These are phyloP conservation scores for Mycena floridula DNA, from an alignment of 768 basidiomycete genomes.

Conservation along the genomic window DNA sequence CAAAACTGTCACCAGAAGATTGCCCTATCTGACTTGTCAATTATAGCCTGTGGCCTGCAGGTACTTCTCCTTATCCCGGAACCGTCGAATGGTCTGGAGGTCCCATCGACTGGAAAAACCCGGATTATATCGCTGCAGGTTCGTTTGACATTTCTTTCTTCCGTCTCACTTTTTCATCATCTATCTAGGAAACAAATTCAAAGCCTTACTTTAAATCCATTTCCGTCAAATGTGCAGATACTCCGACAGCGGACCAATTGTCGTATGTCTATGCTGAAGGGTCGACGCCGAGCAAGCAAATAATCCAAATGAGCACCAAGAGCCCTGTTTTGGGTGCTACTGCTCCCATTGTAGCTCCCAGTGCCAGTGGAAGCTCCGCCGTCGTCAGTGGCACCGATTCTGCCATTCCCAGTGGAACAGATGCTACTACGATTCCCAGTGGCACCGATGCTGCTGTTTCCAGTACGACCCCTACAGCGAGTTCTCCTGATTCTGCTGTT, in stretches of 20 bases:
- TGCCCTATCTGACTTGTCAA: slow-evolving; percentile 7
- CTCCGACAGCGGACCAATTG: slow-evolving; percentile 39
- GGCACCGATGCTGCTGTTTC: too few species aligned
- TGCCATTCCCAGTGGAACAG: too few species aligned
- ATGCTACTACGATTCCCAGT: too few species aligned
- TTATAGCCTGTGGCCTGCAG: slow-evolving; percentile 85
- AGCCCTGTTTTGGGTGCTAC: background rate
- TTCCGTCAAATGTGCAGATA: slow-evolving; percentile 56
- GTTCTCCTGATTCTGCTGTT: too few species aligned
- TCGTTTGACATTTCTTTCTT: background rate
- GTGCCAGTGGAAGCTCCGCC: too few species aligned
- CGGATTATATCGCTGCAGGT: slow-evolving; percentile 47
- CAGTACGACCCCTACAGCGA: too few species aligned
- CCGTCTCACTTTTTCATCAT: background rate
- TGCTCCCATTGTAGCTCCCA: too few species aligned
- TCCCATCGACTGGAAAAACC: slow-evolving; percentile 75
- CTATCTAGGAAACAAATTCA: slow-evolving; percentile 53
- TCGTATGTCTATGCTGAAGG: slow-evolving; percentile 51
- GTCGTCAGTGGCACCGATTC: too few species aligned
- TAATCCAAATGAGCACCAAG: background rate
- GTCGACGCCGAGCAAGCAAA: background rate
- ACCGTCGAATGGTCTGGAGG: slow-evolving; percentile 79
- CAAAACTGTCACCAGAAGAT: background rate
- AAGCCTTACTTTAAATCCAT: slow-evolving; percentile 58
- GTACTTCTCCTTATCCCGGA: slow-evolving; percentile 57